Evolutionary conservation across 108 stramenopile genomes (phyloP).

Genomic region (Mediolabrus comicus): DNA sequence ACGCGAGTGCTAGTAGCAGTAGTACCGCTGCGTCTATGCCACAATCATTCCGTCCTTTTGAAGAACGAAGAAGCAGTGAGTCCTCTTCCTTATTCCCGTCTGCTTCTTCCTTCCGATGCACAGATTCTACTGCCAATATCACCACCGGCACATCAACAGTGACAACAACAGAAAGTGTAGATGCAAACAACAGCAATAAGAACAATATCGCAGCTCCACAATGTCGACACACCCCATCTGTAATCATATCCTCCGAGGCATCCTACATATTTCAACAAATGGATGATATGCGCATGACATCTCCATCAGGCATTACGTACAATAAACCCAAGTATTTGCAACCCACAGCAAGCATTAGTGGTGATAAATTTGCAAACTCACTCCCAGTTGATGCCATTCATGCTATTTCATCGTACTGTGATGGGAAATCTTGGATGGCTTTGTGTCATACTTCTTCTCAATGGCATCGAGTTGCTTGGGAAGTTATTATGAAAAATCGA

Average conservation of each 20-base stretch:
- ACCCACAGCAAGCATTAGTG: not conserved
- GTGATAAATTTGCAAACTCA: not conserved
- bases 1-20: not conserved
- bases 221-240: not conserved
- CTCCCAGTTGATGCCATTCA: conserved; percentile 17
- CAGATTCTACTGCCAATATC: not conserved
- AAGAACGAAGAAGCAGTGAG: not conserved
- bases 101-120: no score
- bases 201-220: not conserved
- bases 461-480: conserved; percentile 25
- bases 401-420: conserved; percentile 1
- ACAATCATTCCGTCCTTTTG: not conserved
- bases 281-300: not conserved
- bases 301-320: not conserved
- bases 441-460: not conserved
- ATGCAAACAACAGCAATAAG: not conserved
- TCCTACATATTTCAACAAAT: not conserved
- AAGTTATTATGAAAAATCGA: conserved; percentile 56
- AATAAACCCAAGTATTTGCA: not conserved
- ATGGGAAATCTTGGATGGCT: not conserved
- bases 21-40: not conserved
- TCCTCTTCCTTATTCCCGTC: no score
- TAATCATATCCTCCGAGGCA: not conserved
- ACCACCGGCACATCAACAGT: not conserved
- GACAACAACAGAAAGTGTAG: not conserved